Conservation (phyloP, 2,329 filamentous ascomycete species). For the Scopulariopsis brevicaulis region DNA sequence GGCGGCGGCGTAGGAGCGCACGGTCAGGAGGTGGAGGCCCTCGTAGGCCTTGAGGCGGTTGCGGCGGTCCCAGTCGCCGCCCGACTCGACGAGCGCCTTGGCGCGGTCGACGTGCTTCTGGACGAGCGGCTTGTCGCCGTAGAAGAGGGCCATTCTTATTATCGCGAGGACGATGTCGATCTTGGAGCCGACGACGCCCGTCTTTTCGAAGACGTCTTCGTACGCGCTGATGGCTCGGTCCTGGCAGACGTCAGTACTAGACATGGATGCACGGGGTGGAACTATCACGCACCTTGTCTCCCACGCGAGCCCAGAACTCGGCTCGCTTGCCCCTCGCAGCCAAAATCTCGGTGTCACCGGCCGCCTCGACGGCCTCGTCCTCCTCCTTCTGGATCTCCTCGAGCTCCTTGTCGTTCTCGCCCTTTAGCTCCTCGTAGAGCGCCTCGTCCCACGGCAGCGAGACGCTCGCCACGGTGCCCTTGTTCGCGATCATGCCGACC, state of each 20-base stretch:
- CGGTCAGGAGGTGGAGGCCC: slow-evolving; percentile 82
- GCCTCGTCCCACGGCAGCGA: slow-evolving; percentile 84
- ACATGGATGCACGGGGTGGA: background rate
- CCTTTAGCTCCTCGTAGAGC: slow-evolving; percentile 66
- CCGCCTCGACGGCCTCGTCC: slow-evolving; percentile 90
- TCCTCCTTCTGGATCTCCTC: slow-evolving; percentile 73
- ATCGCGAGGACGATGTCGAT: slow-evolving; percentile 96
- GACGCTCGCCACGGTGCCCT: slow-evolving; percentile 50
- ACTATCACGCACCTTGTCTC: slow-evolving; percentile 67
- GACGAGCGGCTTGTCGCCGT: slow-evolving; percentile 81
- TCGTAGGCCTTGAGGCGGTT: slow-evolving; percentile 99
- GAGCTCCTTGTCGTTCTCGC: slow-evolving; percentile 68
- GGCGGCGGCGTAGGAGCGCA: slow-evolving; percentile 80
- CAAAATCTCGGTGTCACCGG: slow-evolving; percentile 90
- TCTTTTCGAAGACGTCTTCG: slow-evolving; percentile 92
- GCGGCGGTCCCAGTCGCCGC: slow-evolving; percentile 95
- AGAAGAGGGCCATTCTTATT: slow-evolving; percentile 92
- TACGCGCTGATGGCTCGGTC: slow-evolving; percentile 90
- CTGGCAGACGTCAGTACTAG: slow-evolving; percentile 29
- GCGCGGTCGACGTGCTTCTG: slow-evolving; percentile 92
- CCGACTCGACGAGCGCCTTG: slow-evolving; percentile 80
- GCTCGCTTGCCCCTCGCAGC: slow-evolving; percentile 88
- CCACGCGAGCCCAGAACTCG: slow-evolving; percentile 90
- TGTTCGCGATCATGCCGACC: slow-evolving; percentile 65
- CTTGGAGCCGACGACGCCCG: slow-evolving; percentile 90